These are phyloP conservation scores for Aspergillus mulundensis DNA, from an alignment of 495 filamentous ascomycete genomes.

Conservation along the genomic window DNA sequence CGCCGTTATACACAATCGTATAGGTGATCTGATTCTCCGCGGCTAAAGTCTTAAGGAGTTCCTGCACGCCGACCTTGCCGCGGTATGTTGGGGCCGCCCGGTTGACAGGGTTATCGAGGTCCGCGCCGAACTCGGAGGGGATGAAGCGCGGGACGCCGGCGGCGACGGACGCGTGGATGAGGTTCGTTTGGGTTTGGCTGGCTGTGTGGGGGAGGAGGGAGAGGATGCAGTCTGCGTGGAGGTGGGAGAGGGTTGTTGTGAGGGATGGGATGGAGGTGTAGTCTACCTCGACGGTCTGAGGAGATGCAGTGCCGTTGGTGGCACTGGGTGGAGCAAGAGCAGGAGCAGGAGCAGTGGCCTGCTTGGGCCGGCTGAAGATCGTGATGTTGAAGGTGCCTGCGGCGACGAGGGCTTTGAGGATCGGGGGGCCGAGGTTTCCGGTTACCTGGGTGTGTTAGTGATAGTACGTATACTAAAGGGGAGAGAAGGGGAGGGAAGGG, in stretches of 20 bases:
- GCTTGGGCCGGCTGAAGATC: conserved; percentile 3
- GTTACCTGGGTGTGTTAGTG: background rate
- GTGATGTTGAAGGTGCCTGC: background rate
- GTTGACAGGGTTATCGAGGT: conserved; percentile 39
- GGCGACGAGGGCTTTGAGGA: background rate
- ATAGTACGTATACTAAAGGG: background rate
- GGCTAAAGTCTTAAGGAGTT: conserved; percentile 34
- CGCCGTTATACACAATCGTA: conserved; percentile 1
- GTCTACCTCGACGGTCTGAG: background rate
- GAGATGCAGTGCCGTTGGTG: background rate
- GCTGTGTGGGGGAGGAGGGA: background rate
- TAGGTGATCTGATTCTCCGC: background rate
- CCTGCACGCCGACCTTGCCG: conserved; percentile 45
- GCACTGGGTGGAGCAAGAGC: no score
- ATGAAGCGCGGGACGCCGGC: conserved; percentile 60
- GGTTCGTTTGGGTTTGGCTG: background rate
- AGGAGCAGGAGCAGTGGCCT: no score
- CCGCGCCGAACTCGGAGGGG: conserved; percentile 60
- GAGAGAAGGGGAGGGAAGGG: no score
- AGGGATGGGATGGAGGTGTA: background rate
- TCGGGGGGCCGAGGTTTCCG: conserved; percentile 2
- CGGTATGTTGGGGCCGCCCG: conserved; percentile 37
- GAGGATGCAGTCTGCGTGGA: conserved; percentile 4
- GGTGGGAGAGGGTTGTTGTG: conserved; percentile 1
- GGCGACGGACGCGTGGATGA: conserved; percentile 58